Base-by-base conservation (phyloP, 805 yeast genomes). In the Teunomyces lycoperdinae region DNA sequence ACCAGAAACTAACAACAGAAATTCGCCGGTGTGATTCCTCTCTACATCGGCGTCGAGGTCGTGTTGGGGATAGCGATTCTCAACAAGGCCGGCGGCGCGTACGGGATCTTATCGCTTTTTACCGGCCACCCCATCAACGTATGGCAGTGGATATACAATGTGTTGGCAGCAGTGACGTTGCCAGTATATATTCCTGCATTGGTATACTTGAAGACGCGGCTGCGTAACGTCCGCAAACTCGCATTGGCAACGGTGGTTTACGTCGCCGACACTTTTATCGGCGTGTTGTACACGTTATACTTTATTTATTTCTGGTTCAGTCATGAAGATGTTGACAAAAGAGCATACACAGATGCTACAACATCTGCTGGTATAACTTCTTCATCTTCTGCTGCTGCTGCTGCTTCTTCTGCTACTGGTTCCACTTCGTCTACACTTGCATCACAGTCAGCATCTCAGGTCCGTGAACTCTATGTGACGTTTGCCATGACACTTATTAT, bases 1-100 rank as follows among this genome's bases (percentile, higher is more conserved):
- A 20, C 24, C n/a, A 32, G 9, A 7, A 13, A 32, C 34, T 28
- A 39, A 28, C 42, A 11, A 8, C 32, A 41, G 43, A 41, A 28
- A 41, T 41, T 41, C 26, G 16, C 16, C 7, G 43, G 43, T 6
- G 20, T 77, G 45, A 67, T 89, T 3, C 97, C 98, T 4, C 76
- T 92, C 24, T 89, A 86, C 60, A 75, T 87, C 20, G 98, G 97
- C 10, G 96, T 90, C 20, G 98, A 92, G 64, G 64, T 89, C 1
- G 80, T 86, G 16, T 73, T 90, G 4, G 85, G 88, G 1, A 73
- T 87, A 32, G 86, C 91, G 11, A 78, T 90, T 32, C 75, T 91
- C 53, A 92, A 92, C 71, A 91, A 91, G 63, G 88, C 91, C 55
- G 83, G 96, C 49, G 97, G 98, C 8, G 73, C 83, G 16, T 92